Conservation (phyloP, 2,329 filamentous ascomycete species). For the Clarireedia sp. region DNA sequence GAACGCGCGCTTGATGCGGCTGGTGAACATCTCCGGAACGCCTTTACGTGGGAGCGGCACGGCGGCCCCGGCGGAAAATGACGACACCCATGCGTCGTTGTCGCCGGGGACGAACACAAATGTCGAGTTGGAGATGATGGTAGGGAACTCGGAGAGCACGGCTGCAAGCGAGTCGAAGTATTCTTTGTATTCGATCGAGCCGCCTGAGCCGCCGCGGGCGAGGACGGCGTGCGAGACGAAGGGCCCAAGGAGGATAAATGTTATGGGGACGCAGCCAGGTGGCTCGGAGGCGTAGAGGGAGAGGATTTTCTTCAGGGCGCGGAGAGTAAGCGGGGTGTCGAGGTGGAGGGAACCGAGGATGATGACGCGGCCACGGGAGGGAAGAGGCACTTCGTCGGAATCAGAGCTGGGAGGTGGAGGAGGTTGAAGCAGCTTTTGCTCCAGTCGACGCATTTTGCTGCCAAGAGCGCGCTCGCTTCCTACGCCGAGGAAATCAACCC, state of each 20-base stretch:
- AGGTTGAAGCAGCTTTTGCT: conserved; percentile 55
- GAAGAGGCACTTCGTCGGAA: conserved; percentile 19
- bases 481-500: conserved; percentile 91
- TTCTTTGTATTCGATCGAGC: conserved; percentile 95
- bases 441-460: conserved; percentile 71
- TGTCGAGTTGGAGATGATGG: conserved; percentile 67
- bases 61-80: conserved; percentile 70
- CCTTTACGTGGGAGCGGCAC: conserved; percentile 60
- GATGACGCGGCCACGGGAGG: conserved; percentile 50
- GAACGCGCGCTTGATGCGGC: conserved; percentile 73
- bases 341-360: conserved; percentile 81
- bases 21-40: conserved; percentile 86
- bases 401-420: conserved; percentile 2
- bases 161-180: conserved; percentile 83
- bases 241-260: conserved; percentile 79
- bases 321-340: conserved; percentile 72
- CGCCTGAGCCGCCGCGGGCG: conserved; percentile 60
- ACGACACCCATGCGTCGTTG: conserved; percentile 93
- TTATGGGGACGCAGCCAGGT: conserved; percentile 59
- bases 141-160: conserved; percentile 74
- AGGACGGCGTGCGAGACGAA: conserved; percentile 63
- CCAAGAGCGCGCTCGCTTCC: conserved; percentile 84
- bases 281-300: conserved; percentile 61
- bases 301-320: conserved; percentile 74
- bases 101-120: conserved; percentile 94